phyloP scores from a whole-genome alignment of 2,329 filamentous ascomycete genomes.

The Zasmidium angulare region DNA sequence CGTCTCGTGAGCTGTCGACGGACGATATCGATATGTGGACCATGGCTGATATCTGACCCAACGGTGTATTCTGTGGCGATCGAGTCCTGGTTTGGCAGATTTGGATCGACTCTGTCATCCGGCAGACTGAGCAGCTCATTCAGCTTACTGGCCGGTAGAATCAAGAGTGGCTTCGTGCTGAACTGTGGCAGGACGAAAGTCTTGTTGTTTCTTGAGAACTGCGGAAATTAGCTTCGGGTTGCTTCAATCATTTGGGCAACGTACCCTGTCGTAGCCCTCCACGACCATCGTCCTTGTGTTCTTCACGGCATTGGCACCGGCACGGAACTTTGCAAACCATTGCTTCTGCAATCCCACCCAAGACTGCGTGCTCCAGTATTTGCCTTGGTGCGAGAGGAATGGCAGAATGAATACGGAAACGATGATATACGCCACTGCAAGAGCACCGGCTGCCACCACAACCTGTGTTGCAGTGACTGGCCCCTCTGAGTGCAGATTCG shows the following conservation, averaged over 20 bases:
- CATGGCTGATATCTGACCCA: slow-evolving; percentile 9
- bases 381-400: slow-evolving; percentile 9
- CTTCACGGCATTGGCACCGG: slow-evolving; percentile 14
- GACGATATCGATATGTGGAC: slow-evolving; percentile 22
- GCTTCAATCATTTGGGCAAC: too few relatives aligned
- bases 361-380: slow-evolving; percentile 14
- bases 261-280: slow-evolving; percentile 20
- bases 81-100: slow-evolving; percentile 12
- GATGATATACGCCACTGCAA: slow-evolving; percentile 12
- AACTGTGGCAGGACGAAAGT: slow-evolving; percentile 25
- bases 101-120: slow-evolving; percentile 20
- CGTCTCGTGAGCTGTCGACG: slow-evolving; percentile 24
- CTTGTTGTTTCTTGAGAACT: slow-evolving; percentile 19
- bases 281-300: slow-evolving; percentile 17
- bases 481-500: not conserved
- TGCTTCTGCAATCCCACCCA: slow-evolving; percentile 21
- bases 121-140: slow-evolving; percentile 19
- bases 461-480: slow-evolving; percentile 2
- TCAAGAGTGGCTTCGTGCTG: slow-evolving; percentile 17
- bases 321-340: slow-evolving; percentile 16
- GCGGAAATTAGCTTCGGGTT: not conserved
- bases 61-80: slow-evolving; percentile 19
- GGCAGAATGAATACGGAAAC: slow-evolving; percentile 13
- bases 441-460: slow-evolving; percentile 10
- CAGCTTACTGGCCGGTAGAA: slow-evolving; percentile 21